Evolutionary conservation across 2,329 filamentous ascomycete genomes (phyloP), one percentile per base, ranked within the genome.

Genomic region (Lizonia empirigonia): DNA sequence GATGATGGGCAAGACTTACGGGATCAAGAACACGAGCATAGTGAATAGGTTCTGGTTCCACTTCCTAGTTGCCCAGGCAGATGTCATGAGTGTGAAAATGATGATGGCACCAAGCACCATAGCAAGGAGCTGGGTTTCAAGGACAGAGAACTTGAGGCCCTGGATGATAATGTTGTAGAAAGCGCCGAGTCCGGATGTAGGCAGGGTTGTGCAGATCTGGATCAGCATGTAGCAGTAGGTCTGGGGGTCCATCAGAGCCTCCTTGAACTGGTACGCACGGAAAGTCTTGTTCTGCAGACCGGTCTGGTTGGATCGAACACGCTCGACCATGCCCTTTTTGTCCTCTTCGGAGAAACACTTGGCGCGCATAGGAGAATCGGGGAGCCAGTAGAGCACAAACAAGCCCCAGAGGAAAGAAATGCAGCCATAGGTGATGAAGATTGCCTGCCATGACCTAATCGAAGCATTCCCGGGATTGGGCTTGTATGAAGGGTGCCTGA

Each of bases 71-170:
- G 91, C 65, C 80, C 81, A 91, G 0, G 84, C 81, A 0, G 86
- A 88, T 0, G 76, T 76, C 20, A 91, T 74, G 1, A 91, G 77
- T 4, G 90, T 82, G 38, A 86, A 76, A 54, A 91, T 89, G 60
- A 91, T 90, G 59, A 88, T 88, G 30, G 82, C 83, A 5, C 88
- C 88, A 0, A 90, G 76, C 0, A 90, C 88, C 86, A 91, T 90
- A 30, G 86, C 82, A 19, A 92, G 75, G 1, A 92, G 76, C 72
- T 91, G 88, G 0, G 88, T 90, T 70, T 91, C 75, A 6, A 90
- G 76, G 0, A 77, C 75, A 0, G 75, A 79, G 63, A 91, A 92
- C 0, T 85, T 74, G 51, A 91, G 85, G 47, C 80, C 69, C n/a
- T 66, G 82, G 71, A 91, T 89, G 62, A 92, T 87, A 60, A 91